Base-by-base conservation (phyloP, 305 asterid genomes). In the Ilex paraguariensis region DNA sequence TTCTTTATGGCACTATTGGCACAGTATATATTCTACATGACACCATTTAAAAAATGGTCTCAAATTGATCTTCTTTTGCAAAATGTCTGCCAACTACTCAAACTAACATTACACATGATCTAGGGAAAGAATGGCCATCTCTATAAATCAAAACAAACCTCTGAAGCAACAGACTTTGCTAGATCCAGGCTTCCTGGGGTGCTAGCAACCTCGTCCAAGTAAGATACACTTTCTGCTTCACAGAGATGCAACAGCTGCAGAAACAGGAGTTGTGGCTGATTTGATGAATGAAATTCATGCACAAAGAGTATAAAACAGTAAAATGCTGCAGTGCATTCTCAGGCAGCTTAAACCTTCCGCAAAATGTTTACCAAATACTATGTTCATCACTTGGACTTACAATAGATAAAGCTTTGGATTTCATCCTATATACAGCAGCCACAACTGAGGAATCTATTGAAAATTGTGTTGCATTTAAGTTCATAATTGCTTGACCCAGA, bases 151-250 rank as follows among this genome's bases (percentile, higher is more conserved):
- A 14, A 36, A 73, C 78, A 53, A 75, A 94, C 98, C 99, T 88
- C 84, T 17, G 82, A 74, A 14, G 87, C 95, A 75, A 87, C 70
- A 65, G 91, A 83, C 82, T 94, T 81, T 3, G 98, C 91, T 84
- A 91, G 72, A 64, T 75, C 76, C 82, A 78, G 87, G 79, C 90
- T 78, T 70, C 70, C 67, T 52, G 80, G 75, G 60, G 77, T 82
- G 78, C 91, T 85, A 70, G 96, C 91, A 67, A 91, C 96, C 80
- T 88, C 99, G 64, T 94, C 99, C 82, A 94, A 82, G 83, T 88
- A 94, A 68, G 99, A 91, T 4, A 85, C 85, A 61, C 81, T 83
- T 76, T 94, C 99, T 13, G 95, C 87, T 81, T 94, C 99, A 51
- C 98, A 94, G 28, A 94, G 99, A 78, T 82, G 78, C 86, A 87